A percentile compares a stretch with the other conserved stretches of the same genome.
Conservation (phyloP, 108 stramenopile species). For the Nannochloropsis gaditana region DNA sequence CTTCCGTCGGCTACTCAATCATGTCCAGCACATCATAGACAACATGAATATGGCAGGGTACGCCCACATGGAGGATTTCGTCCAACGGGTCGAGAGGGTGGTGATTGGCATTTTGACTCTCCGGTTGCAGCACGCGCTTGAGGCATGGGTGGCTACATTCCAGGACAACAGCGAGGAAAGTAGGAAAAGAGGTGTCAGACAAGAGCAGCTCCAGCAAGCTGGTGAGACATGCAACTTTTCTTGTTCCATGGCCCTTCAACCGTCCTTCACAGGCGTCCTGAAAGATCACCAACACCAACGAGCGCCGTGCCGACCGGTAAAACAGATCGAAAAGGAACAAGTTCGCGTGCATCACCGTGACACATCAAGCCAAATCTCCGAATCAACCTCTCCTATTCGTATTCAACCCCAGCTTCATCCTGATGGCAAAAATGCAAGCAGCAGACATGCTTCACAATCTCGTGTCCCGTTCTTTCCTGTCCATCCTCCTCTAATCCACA, state of each 20-base stretch:
- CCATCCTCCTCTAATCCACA: background rate
- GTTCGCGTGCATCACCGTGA: background rate
- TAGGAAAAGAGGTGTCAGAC: background rate
- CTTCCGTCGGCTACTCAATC: background rate
- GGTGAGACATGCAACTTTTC: too few relatives aligned
- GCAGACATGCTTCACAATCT: background rate
- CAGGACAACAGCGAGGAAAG: background rate
- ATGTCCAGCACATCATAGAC: slow-evolving; percentile 52
- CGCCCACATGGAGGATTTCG: slow-evolving; percentile 50
- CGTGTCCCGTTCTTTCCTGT: background rate
- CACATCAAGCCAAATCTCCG: background rate
- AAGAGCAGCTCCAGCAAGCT: background rate
- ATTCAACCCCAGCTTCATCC: too few relatives aligned
- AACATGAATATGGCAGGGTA: slow-evolving; percentile 52
- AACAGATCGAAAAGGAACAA: background rate
- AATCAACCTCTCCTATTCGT: too few relatives aligned
- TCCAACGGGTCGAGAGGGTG: slow-evolving; percentile 55
- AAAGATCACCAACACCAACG: background rate
- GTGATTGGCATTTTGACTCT: slow-evolving; percentile 61
- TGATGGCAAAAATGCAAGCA: background rate
- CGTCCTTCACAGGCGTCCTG: too few relatives aligned
- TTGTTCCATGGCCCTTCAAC: too few relatives aligned
- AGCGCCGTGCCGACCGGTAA: background rate
- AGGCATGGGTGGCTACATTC: background rate
- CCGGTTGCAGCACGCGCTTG: slow-evolving; percentile 59